Evolutionary conservation across 2,329 filamentous ascomycete species (phyloP).

Genomic region (Fusarium setosum): DNA sequence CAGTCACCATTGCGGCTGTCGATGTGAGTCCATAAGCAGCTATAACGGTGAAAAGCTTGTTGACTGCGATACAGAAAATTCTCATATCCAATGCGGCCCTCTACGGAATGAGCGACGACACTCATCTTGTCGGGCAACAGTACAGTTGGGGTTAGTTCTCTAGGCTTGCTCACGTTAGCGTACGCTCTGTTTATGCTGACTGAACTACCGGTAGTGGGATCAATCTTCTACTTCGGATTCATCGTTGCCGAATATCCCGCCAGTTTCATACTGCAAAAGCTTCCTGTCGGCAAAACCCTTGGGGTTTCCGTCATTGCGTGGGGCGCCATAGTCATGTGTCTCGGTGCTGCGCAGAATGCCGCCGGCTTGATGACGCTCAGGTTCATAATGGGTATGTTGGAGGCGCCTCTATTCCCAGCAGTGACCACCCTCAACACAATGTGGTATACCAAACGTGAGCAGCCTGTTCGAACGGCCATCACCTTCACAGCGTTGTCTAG

Average conservation of each 20-base stretch:
- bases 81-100: slow-evolving; percentile 23
- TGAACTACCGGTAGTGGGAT: not conserved
- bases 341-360: slow-evolving; percentile 51
- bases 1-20: slow-evolving; percentile 2
- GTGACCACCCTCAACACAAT: slow-evolving; percentile 6
- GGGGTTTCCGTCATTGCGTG: slow-evolving; percentile 22
- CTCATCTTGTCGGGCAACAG: slow-evolving; percentile 11
- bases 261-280: slow-evolving; percentile 7
- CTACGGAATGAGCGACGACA: slow-evolving; percentile 15
- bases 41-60: too few species aligned
- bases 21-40: slow-evolving; percentile 2
- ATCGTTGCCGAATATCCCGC: slow-evolving; percentile 10
- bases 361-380: slow-evolving; percentile 36
- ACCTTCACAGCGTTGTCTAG: slow-evolving; percentile 8
- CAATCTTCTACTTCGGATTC: slow-evolving; percentile 26
- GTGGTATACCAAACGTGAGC: slow-evolving; percentile 16
- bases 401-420: slow-evolving; percentile 22
- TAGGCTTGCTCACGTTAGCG: not conserved
- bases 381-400: slow-evolving; percentile 40
- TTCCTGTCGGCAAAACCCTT: not conserved
- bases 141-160: slow-evolving; percentile 17
- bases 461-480: slow-evolving; percentile 15
- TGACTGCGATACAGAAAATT: slow-evolving; percentile 2
- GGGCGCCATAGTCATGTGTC: slow-evolving; percentile 52
- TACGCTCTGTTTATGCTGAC: not conserved